Evolutionary conservation across 140 eudicot genomes (phyloP).

Genomic region (Bidens hawaiensis): DNA sequence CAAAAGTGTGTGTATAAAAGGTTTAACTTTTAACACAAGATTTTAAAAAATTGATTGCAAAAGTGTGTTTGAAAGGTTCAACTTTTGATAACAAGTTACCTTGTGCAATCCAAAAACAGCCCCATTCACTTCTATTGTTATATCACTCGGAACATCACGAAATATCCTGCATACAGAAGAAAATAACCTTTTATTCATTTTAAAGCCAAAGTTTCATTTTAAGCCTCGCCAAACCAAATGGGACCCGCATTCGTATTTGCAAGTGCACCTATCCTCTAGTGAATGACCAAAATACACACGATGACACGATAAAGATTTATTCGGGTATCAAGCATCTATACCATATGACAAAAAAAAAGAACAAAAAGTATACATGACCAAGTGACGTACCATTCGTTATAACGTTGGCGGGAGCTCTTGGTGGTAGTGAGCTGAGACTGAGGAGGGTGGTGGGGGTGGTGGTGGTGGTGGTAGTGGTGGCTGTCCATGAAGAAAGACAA

Average conservation of each 20-base stretch:
- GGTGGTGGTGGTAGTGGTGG: conserved; percentile 37
- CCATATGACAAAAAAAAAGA: not conserved
- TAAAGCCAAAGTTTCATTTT: not conserved
- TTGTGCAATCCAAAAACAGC: conserved; percentile 71
- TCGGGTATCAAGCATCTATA: not conserved
- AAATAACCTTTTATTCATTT: not conserved
- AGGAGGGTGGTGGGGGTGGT: conserved; percentile 27
- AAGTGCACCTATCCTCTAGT: not conserved
- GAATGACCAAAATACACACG: not conserved
- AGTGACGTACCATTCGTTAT: conserved; percentile 77
- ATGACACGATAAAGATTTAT: no score
- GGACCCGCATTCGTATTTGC: not conserved
- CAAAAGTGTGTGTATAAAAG: not conserved
- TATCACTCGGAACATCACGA: conserved; percentile 96
- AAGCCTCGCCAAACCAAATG: not conserved
- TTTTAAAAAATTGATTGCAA: not conserved
- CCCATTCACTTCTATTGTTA: conserved; percentile 83
- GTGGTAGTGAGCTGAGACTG: conserved; percentile 51
- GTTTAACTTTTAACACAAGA: not conserved
- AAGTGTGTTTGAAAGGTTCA: no score
- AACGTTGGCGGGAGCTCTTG: conserved; percentile 70
- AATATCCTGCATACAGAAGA: conserved; percentile 62
- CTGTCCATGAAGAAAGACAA: conserved; percentile 52
- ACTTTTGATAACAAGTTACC: conserved; percentile 32
- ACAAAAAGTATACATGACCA: not conserved